phyloP scores from a whole-genome alignment of 1,139 yeast species.

The Candida sojae region DNA sequence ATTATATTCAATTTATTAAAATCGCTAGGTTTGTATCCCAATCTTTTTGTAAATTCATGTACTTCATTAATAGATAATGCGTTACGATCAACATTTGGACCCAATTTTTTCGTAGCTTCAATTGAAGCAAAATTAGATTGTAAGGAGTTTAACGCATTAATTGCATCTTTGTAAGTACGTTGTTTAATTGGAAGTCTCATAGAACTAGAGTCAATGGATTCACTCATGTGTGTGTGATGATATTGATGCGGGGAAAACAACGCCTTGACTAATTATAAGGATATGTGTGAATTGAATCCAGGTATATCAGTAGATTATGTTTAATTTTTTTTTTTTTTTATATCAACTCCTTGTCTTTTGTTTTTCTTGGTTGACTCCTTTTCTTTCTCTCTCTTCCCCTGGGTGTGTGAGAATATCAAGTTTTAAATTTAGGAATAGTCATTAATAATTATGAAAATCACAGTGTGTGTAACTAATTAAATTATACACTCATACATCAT shows the following conservation, averaged over 20 bases:
- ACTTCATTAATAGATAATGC: conserved; percentile 81
- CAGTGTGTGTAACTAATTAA: no score
- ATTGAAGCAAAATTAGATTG: conserved; percentile 92
- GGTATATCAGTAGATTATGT: no score
- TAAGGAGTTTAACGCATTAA: conserved; percentile 76
- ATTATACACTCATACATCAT: no score
- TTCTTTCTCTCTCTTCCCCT: no score
- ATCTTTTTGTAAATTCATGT: conserved; percentile 84
- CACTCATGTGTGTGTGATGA: conserved; percentile 5
- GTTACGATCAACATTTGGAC: conserved; percentile 60
- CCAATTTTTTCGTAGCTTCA: conserved; percentile 76
- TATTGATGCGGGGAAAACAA: no score
- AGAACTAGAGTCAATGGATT: conserved; percentile 4
- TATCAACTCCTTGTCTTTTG: no score
- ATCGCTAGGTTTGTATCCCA: conserved; percentile 75
- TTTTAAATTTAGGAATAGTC: no score
- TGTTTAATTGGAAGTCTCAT: conserved; percentile 10
- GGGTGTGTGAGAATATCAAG: no score
- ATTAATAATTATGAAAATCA: no score
- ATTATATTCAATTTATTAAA: conserved; percentile 75
- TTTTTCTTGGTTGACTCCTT: no score
- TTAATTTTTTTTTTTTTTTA: no score
- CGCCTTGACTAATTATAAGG: not conserved
- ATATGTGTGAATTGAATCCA: not conserved
- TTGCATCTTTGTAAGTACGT: conserved; percentile 66